phyloP scores from a whole-genome alignment of 192 early-diverging fungal genomes.

The Podila clonocystis region DNA sequence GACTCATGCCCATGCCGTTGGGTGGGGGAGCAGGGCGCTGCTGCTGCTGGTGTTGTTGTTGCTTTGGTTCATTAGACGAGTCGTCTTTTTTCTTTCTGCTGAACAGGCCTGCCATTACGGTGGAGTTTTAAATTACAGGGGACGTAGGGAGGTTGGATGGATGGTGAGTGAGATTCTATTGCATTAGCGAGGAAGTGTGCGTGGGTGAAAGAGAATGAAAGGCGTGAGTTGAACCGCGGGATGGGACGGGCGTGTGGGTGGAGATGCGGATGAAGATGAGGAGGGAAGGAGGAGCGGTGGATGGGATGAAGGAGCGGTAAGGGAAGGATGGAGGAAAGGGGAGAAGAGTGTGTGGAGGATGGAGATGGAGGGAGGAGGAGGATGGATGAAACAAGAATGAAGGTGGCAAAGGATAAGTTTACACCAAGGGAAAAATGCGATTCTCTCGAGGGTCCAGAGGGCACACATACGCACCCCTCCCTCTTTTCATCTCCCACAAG shows the following conservation, averaged over 20 bases:
- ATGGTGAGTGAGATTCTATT: background rate
- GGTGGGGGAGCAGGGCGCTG: slow-evolving; percentile 44
- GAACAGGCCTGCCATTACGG: slow-evolving; percentile 24
- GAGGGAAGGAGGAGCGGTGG: background rate
- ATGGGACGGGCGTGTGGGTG: background rate
- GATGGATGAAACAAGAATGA: background rate
- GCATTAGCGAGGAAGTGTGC: background rate
- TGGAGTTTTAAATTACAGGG: background rate
- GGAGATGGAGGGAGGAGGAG: background rate
- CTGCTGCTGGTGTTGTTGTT: slow-evolving; percentile 7
- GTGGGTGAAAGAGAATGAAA: too few species aligned
- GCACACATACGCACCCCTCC: too few species aligned
- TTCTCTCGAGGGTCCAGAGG: too few species aligned
- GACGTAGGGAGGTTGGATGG: background rate
- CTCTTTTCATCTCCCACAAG: too few species aligned
- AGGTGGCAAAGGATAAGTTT: background rate
- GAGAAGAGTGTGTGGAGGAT: background rate
- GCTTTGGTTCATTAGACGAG: background rate
- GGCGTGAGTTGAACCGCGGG: too few species aligned
- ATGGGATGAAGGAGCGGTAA: background rate
- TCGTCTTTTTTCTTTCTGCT: slow-evolving; percentile 45
- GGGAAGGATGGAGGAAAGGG: background rate
- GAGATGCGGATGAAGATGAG: background rate
- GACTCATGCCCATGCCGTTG: slow-evolving; percentile 17
- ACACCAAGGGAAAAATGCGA: too few species aligned